Percentiles rank a stretch among this genome's conserved stretches.
Evolutionary conservation across 169 alveolate species (phyloP).

Genomic region (Plasmodium fragile): DNA sequence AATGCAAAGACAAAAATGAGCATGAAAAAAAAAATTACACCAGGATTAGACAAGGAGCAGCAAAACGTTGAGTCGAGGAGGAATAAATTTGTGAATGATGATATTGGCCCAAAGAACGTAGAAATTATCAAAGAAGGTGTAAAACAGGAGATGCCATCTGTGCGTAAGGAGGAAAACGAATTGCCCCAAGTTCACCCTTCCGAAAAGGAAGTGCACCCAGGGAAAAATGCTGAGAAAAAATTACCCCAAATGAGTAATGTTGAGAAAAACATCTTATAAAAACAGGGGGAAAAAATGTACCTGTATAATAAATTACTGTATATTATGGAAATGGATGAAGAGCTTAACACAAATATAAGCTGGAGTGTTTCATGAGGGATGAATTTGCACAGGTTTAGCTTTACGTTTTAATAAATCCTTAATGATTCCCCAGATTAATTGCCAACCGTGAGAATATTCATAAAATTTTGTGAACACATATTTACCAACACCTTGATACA

Average conservation of each 20-base stretch:
- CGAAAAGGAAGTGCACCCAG: not conserved
- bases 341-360: not conserved
- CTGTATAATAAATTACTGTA: not conserved
- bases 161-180: not conserved
- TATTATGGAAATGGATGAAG: not conserved
- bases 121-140: not conserved
- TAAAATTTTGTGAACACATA: not conserved
- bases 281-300: not conserved
- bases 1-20: not conserved
- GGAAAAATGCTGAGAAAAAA: not conserved
- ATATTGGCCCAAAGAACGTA: not conserved
- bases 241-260: not conserved
- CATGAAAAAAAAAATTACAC: not conserved
- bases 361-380: not conserved
- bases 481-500: not conserved
- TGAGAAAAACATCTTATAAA: not conserved
- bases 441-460: not conserved
- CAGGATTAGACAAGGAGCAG: constrained; percentile 6
- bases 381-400: not conserved
- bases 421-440: not conserved
- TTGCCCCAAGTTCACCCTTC: not conserved
- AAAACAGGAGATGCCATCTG: not conserved
- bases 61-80: not conserved
- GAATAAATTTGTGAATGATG: not conserved
- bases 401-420: not conserved